Base-by-base conservation (phyloP, 2,329 filamentous ascomycete species). In the Bipolaris bicolor region DNA sequence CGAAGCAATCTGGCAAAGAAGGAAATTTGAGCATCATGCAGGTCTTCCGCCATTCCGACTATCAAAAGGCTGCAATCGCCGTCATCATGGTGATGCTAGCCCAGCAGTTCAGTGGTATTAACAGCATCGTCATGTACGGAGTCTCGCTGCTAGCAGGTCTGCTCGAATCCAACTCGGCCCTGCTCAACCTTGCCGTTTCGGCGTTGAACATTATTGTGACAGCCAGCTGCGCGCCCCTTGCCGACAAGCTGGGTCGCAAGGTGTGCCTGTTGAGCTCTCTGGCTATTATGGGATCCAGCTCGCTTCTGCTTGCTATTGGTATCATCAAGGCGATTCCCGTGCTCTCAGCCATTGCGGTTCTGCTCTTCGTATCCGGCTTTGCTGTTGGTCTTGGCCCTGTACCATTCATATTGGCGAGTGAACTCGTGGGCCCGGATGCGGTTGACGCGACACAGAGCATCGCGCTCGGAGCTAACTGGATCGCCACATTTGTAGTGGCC, bases 71-170 rank as follows among this genome's bases (percentile, higher is more conserved):
- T 4, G 91, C 96, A 3, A 84, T 96, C 11, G 92, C 91, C 1
- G 88, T 96, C 65, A 95, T 97, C 87, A 87, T 91, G 65, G 88
- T 96, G 71, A 97, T 98, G 93, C 83, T 93, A 57, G 89, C 91
- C 0, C 95, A 98, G 75, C 95, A 99, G 75, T 83, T 97, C 36
- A 94, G 90, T 57, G 94, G 79, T 45, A 94, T 98, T 79, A 98
- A 99, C 83, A 94, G 90, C 57, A 94, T 98, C 71, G 90, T 98
- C 78, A 97, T 99, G 93, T 99, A 99, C 77, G 96, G 93, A 2
- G 95, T 98, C 5, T 92, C 91, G 0, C 86, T 99, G 1, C 84
- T 99, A 13, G 87, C 90, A 31, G 87, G 88, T 61, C 84, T 98
- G 1, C 84, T 99, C 0, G 90, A 91, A 3, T 86, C 92, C 45